A percentile compares a stretch with the other conserved stretches of the same genome.
These are phyloP conservation scores for Prosopis cineraria DNA, from an alignment of 306 rosid species.

Conservation along the genomic window DNA sequence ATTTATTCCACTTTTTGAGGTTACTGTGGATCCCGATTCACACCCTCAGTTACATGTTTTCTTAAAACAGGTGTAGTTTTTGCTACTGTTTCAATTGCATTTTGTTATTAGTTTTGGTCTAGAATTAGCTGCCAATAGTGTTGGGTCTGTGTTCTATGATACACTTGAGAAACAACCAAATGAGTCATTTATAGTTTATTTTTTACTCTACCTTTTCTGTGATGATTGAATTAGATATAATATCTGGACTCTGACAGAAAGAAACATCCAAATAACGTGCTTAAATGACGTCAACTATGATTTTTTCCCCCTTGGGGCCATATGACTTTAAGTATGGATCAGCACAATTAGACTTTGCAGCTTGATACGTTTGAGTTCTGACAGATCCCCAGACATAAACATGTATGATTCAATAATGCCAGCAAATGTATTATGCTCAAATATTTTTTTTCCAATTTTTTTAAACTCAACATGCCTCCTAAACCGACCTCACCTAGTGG, in stretches of 20 bases:
- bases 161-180: background rate
- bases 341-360: conserved; percentile 6
- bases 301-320: background rate
- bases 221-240: background rate
- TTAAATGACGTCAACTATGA: background rate
- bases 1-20: conserved; percentile 95
- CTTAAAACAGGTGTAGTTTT: conserved; percentile 75
- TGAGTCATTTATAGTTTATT: background rate
- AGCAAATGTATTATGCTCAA: background rate
- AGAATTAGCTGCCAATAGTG: conserved; percentile 3
- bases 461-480: background rate
- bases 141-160: background rate
- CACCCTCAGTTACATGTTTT: conserved; percentile 97
- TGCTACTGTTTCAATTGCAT: background rate
- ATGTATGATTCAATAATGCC: background rate
- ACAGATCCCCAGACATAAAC: background rate
- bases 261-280: background rate
- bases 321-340: too few relatives aligned
- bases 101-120: conserved; percentile 7
- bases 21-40: conserved; percentile 92
- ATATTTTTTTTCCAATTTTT: background rate
- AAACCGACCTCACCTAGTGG: too few relatives aligned
- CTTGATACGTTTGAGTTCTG: too few relatives aligned
- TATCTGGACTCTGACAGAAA: background rate
- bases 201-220: background rate